Conservation (phyloP, 305 asterid genomes). For the Fraxinus angustifolia region DNA sequence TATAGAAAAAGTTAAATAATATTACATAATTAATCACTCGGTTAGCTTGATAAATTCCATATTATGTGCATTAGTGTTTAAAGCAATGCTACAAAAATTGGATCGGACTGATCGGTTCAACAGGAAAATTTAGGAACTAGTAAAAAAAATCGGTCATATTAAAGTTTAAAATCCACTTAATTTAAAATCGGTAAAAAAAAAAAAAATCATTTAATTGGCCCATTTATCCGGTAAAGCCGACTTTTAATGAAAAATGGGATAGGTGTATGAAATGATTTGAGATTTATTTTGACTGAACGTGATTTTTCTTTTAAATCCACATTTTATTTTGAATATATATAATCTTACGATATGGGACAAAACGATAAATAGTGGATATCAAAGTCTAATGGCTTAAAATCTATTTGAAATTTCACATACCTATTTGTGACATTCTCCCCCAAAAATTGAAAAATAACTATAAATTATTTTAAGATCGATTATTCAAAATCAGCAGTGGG, state of each 20-base stretch:
- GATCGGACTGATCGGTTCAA: not conserved
- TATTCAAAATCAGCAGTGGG: not conserved
- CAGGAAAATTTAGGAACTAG: not conserved
- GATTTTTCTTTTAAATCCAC: not conserved
- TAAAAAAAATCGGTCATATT: too few relatives aligned
- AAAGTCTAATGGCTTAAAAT: not conserved
- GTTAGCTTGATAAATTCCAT: too few relatives aligned
- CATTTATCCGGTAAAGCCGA: too few relatives aligned
- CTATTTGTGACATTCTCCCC: not conserved
- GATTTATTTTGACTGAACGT: not conserved
- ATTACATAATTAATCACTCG: too few relatives aligned
- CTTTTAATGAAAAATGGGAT: too few relatives aligned
- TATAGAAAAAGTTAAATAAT: too few relatives aligned
- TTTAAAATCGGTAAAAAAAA: too few relatives aligned
- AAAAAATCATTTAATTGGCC: too few relatives aligned
- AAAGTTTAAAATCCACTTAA: not conserved
- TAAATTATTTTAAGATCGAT: too few relatives aligned
- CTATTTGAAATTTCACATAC: not conserved
- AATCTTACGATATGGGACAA: not conserved
- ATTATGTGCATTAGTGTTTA: too few relatives aligned
- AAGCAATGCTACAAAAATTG: too few relatives aligned
- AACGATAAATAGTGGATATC: not conserved
- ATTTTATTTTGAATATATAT: not conserved
- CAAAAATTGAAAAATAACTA: not conserved
- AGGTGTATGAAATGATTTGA: too few relatives aligned